Evolutionary conservation across 352 stramenopile genomes (phyloP).

Genomic region (Phytophthora vignae): DNA sequence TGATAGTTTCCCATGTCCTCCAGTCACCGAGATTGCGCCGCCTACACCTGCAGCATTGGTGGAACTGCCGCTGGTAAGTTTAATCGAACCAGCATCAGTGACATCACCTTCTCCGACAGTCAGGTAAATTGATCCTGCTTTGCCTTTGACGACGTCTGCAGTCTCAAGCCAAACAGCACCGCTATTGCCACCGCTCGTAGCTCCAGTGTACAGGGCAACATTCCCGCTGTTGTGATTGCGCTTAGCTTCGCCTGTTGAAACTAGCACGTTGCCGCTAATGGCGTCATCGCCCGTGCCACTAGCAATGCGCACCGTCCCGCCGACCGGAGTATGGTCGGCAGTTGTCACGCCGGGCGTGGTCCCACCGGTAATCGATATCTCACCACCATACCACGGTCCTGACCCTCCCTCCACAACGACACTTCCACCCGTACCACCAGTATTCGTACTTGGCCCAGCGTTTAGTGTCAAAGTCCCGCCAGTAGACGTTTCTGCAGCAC

Average conservation of each 20-base stretch:
- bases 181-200: conserved; percentile 26
- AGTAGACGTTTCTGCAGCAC: conserved; percentile 25
- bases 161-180: conserved; percentile 41
- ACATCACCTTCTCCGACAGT: conserved; percentile 20
- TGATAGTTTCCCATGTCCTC: conserved; percentile 16
- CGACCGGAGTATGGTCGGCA: background rate
- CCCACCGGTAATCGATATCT: conserved; percentile 40
- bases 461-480: conserved; percentile 39
- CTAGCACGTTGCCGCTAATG: conserved; percentile 32
- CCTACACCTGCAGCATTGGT: conserved; percentile 15
- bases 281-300: conserved; percentile 34
- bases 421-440: conserved; percentile 35
- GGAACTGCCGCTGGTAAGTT: conserved; percentile 12
- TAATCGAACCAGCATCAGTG: conserved; percentile 14
- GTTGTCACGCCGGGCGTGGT: background rate
- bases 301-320: conserved; percentile 32
- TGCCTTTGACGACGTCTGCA: conserved; percentile 29
- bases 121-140: conserved; percentile 31
- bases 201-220: conserved; percentile 34
- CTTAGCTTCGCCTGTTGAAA: conserved; percentile 24
- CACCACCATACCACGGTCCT: conserved; percentile 28
- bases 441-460: conserved; percentile 33
- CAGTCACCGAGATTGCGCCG: conserved; percentile 24
- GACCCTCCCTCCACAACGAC: conserved; percentile 31
- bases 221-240: conserved; percentile 25